A percentile compares a stretch with the other conserved stretches of the same genome.
These are phyloP conservation scores for Waltiozyma sp. DNA, from an alignment of 1,139 yeast genomes.

Conservation along the genomic window DNA sequence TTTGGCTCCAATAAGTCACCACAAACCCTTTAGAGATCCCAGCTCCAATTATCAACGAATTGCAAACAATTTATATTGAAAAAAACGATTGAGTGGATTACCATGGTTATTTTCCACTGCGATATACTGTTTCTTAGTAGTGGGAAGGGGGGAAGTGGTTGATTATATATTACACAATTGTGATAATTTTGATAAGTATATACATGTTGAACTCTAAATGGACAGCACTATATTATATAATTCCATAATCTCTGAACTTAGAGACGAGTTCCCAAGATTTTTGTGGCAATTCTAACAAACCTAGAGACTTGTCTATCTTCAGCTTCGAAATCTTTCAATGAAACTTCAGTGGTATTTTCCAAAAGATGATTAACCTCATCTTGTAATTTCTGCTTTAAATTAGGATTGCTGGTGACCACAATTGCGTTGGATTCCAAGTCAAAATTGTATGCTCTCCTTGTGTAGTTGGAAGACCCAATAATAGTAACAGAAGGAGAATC, in stretches of 20 bases:
- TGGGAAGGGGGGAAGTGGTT: too few relatives aligned
- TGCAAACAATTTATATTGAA: too few relatives aligned
- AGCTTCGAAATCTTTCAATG: conserved; percentile 47
- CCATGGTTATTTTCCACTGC: too few relatives aligned
- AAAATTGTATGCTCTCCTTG: conserved; percentile 75
- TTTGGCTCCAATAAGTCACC: conserved; percentile 14
- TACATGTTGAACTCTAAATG: neutral
- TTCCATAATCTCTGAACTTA: too few relatives aligned
- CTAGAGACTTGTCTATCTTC: conserved; percentile 49
- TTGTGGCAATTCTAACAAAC: conserved; percentile 56
- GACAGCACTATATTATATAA: too few relatives aligned
- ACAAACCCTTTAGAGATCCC: too few relatives aligned
- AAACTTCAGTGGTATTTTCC: conserved; percentile 39
- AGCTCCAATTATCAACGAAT: too few relatives aligned
- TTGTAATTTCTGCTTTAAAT: conserved; percentile 45
- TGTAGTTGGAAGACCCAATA: conserved; percentile 88
- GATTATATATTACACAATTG: too few relatives aligned
- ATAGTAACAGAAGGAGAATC: conserved; percentile 59
- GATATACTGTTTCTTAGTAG: too few relatives aligned
- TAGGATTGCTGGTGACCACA: conserved; percentile 57
- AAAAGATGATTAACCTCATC: conserved; percentile 55
- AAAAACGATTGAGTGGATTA: too few relatives aligned
- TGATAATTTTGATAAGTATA: too few relatives aligned
- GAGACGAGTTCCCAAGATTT: conserved; percentile 53
- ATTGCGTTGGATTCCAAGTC: conserved; percentile 87